Percentiles rank a stretch among this genome's conserved stretches.
These are phyloP conservation scores for Rhytidhysteron rufulum DNA, from an alignment of 2,329 filamentous ascomycete genomes.

Conservation along the genomic window DNA sequence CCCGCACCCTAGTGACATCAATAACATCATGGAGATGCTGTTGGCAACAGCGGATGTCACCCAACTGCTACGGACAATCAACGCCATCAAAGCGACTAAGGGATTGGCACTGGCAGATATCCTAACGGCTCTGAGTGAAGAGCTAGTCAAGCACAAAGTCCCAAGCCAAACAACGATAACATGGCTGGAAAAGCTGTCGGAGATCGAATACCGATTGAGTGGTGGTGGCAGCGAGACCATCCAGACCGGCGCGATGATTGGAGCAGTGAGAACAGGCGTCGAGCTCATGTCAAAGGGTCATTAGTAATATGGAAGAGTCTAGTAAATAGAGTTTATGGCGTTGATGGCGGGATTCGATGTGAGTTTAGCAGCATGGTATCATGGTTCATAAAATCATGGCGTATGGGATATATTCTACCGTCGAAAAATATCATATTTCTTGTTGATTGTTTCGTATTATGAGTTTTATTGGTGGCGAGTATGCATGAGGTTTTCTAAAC, in stretches of 20 bases:
- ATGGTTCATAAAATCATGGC: neutral
- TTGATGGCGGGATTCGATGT: neutral
- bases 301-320: neutral
- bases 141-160: slow-evolving; percentile 78
- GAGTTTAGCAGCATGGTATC: too few relatives aligned
- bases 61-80: slow-evolving; percentile 82
- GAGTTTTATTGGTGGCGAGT: neutral
- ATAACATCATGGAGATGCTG: slow-evolving; percentile 77
- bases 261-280: slow-evolving; percentile 80
- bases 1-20: slow-evolving; percentile 84
- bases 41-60: slow-evolving; percentile 83
- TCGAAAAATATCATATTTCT: neutral
- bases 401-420: neutral
- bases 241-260: slow-evolving; percentile 90
- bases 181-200: slow-evolving; percentile 87
- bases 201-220: slow-evolving; percentile 87
- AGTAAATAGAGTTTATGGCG: too few relatives aligned
- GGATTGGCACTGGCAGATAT: slow-evolving; percentile 93
- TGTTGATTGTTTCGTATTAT: neutral
- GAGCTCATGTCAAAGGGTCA: slow-evolving; percentile 55
- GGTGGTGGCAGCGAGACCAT: slow-evolving; percentile 82
- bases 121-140: slow-evolving; percentile 78
- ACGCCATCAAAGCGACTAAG: slow-evolving; percentile 77
- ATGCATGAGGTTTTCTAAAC: neutral
- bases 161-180: slow-evolving; percentile 80